A percentile compares a stretch with the other conserved stretches of the same genome.
phyloP scores from a whole-genome alignment of 345 rosid genomes.

The Crucihimalaya himalaica region DNA sequence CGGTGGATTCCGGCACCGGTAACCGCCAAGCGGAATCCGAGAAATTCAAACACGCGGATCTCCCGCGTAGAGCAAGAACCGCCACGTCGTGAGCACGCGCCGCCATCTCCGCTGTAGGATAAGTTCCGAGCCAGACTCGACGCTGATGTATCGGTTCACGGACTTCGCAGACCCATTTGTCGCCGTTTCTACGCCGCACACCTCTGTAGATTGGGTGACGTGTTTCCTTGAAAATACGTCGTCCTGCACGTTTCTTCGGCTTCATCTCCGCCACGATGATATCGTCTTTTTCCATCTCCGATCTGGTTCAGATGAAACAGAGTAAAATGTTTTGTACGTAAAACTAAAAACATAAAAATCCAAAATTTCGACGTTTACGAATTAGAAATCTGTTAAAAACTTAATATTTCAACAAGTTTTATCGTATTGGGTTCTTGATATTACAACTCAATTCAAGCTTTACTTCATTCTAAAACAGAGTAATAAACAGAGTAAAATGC shows the following conservation, averaged over 20 bases:
- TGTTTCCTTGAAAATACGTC: constrained; percentile 59
- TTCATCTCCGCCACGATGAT: constrained; percentile 42
- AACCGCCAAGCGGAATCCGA: constrained; percentile 63
- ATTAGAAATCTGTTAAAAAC: background rate
- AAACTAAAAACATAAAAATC: background rate
- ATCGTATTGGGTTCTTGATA: background rate
- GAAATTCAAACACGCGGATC: constrained; percentile 64
- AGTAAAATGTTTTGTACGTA: background rate
- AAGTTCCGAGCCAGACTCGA: constrained; percentile 74
- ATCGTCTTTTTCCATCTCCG: constrained; percentile 35
- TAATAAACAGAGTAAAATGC: background rate
- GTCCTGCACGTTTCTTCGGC: constrained; percentile 65
- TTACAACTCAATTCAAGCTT: background rate
- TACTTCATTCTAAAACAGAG: background rate
- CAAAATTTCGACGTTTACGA: background rate
- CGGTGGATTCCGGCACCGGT: constrained; percentile 49
- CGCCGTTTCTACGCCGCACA: constrained; percentile 47
- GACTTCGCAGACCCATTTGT: constrained; percentile 74
- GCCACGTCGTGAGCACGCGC: constrained; percentile 81
- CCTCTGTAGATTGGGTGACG: constrained; percentile 75
- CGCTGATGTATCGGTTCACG: constrained; percentile 60
- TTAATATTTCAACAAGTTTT: background rate
- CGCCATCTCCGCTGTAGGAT: constrained; percentile 70
- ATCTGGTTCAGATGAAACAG: constrained; percentile 6
- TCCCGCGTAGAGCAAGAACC: constrained; percentile 61